Evolutionary conservation across 2,329 filamentous ascomycete species (phyloP).

Genomic region (Sporothrix brasiliensis): DNA sequence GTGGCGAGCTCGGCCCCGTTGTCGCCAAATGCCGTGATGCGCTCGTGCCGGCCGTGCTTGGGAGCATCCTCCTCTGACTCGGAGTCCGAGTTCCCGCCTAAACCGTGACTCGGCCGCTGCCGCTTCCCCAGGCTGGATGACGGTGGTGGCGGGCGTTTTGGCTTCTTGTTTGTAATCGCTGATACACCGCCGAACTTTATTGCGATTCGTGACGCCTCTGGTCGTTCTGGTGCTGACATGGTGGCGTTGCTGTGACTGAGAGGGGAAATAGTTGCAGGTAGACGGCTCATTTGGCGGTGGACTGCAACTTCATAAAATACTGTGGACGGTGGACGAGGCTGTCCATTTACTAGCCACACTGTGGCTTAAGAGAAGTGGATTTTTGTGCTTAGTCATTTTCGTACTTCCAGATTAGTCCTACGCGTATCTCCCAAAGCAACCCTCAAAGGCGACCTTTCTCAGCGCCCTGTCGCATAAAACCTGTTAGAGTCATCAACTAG

Average conservation of each 20-base stretch:
- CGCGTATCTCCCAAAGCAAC: constrained; percentile 2
- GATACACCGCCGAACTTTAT: constrained; percentile 50
- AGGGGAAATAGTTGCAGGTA: too few species aligned
- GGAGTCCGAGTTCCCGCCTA: constrained; percentile 50
- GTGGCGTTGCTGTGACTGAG: not conserved
- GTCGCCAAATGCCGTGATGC: constrained; percentile 42
- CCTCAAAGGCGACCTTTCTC: constrained; percentile 1
- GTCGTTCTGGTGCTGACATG: constrained; percentile 47
- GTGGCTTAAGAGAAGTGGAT: not conserved
- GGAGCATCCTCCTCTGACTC: constrained; percentile 42
- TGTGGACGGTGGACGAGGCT: constrained; percentile 3
- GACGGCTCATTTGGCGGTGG: not conserved
- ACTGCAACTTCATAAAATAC: not conserved
- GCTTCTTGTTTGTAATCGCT: constrained; percentile 37
- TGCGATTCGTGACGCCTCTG: constrained; percentile 49
- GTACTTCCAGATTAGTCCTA: not conserved
- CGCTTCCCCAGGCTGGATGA: constrained; percentile 55
- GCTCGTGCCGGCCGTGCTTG: constrained; percentile 39
- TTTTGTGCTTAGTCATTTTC: not conserved
- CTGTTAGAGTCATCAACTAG: constrained; percentile 31
- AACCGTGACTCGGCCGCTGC: constrained; percentile 46
- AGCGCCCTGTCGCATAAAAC: constrained; percentile 13
- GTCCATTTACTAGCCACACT: constrained; percentile 15
- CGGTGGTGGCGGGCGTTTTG: constrained; percentile 43
- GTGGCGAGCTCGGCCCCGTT: constrained; percentile 38